Evolutionary conservation across 1,284 basidiomycete species (phyloP), one percentile per base, ranked within the genome.

Genomic region (Tilletia horrida): DNA sequence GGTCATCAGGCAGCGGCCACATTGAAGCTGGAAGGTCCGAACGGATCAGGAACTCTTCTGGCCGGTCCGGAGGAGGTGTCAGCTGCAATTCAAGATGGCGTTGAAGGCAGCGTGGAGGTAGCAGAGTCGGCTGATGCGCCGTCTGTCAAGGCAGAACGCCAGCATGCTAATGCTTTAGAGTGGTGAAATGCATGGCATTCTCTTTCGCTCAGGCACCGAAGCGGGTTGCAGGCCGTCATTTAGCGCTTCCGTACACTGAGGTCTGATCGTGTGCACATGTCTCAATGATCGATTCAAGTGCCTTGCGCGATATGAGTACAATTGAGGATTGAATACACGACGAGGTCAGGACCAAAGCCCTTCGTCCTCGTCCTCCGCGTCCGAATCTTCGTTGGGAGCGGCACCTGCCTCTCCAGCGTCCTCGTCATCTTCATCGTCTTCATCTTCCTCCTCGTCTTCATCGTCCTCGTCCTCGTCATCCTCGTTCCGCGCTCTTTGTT

Each of bases 311-410:
- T 40, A 11, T 11, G 11, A 40, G 35, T 40, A 40, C 35, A 40
- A 40, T 4, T 40, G 35, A 40, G 35, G 35, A 6, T 11, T 40
- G 35, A 11, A 40, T 40, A 40, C 35, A 40, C 4, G 35, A 6
- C 11, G 35, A 4, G 35, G 6, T 40, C 25, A 55, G 11, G 55
- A 59, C 55, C 55, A 59, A 16, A 59, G 31, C 29, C 55, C 55
- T 59, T 63, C 61, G 21, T 63, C 61, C 31, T 63, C 55, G 55
- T 35, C 61, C 61, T 63, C 61, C 42, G 61, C 61, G 27, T 63
- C 61, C 35, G 44, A 44, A 25, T 63, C 61, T 23, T 44, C 61
- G 35, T 47, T 63, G 21, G 61, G 42, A 44, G 40, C 61, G 11
- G 61, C 61, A 6, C 44, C 61, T n/a, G 61, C 61, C n/a, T 63